Evolutionary conservation across 352 stramenopile genomes (phyloP), one percentile per base, ranked within the genome.

Genomic region (Globisporangium cederbergense): DNA sequence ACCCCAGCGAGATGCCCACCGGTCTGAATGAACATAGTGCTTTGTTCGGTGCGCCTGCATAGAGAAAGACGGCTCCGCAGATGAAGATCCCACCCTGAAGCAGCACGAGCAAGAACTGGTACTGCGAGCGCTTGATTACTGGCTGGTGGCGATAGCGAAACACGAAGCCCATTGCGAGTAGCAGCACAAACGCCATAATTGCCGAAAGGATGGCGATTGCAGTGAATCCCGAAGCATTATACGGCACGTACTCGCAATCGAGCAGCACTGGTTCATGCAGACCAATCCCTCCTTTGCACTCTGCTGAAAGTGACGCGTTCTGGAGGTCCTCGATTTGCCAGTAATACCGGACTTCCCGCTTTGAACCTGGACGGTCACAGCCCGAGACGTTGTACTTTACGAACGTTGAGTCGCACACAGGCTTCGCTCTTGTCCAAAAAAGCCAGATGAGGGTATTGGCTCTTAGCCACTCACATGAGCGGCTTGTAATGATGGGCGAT

Each of bases 111-210:
- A 92, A 59, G 32, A 92, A 78, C 56, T 90, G 76, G 58, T 74
- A 89, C 65, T 92, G 83, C 0, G 81, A 89, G 18, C 83, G 78
- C 60, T 90, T 90, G 61, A 90, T 72, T 32, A 88, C 74, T 1
- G 81, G 76, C 16, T 65, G 60, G 0, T 79, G 49, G 1, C 81
- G 77, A 42, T 77, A 67, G 11, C 62, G 54, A 10, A 74, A 61
- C 3, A 88, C 75, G 20, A 86, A 76, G 3, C 56, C 62, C 0
- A 76, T 72, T 11, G 51, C 47, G 11, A 51, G 49, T 7, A 81
- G 10, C 57, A 82, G 64, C 4, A 75, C 9, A 30, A 53, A 59
- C 7, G 58, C 59, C 22, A 82, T 22, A 13, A 80, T 18, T 16
- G 63, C 52, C 0, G 71, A 68, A 2, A 71, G 14, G 10, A 67